Evolutionary conservation across 306 rosid species (phyloP), one percentile per base, ranked within the genome.

Genomic region (Trifolium subterraneum): DNA sequence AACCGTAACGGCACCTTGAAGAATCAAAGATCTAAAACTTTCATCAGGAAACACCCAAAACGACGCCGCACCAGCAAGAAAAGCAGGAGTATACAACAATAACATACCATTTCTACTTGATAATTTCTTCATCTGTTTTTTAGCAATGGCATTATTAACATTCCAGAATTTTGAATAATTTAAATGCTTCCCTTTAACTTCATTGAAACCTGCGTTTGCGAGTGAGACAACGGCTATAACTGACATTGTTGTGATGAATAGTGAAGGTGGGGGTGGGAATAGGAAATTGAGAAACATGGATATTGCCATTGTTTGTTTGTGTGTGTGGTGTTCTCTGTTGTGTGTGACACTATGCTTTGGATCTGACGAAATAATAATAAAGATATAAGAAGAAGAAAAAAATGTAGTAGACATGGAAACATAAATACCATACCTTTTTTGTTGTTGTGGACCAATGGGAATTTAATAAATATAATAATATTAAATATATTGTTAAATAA

Each of bases 121-220:
- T 13, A 94, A 31, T 35, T 83, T 71, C 16, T 70, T 38, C 44
- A 70, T 52, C 60, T 70, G 72, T 0, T 48, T 79, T 20, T 36
- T 3, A n/a, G 1, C 62, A 25, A 19, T 20, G 10, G 35, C 19
- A 2, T 38, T 36, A 35, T 9, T 8, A 23, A 13, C 73, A 19
- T 84, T 80, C 80, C 64, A 72, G 66, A 90, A 93, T 65, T 93
- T 93, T 6, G 96, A 93, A 78, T 93, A 90, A 39, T 84, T 82
- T 78, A 90, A 8, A 79, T 93, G 84, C 20, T 77, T 86, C 23
- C 96, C 98, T 70, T 55, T 83, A 4, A 76, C 48, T 50, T 93
- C 98, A 1, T 78, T 65, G 7, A 74, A 25, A 7, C 96, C 98
- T 2, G 62, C 0, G 7, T 69, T 20, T 1, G 85, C 75, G 16